Conservation (phyloP, 371 early-diverging fungal genomes). For the Haplosporangium sp. region DNA sequence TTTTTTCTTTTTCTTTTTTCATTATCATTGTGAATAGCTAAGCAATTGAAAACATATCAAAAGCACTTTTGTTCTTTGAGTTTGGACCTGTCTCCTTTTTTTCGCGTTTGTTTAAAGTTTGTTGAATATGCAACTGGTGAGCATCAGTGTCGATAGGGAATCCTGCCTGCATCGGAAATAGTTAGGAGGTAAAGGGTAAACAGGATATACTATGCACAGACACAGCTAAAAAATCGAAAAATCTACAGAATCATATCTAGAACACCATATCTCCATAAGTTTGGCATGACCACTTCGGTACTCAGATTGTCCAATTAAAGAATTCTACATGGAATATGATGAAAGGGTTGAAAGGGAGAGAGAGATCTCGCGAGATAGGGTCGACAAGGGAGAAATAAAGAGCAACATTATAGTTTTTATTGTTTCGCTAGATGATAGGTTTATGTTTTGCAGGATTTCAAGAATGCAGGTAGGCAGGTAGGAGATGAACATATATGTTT, state of each 20-base stretch:
- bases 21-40: neutral
- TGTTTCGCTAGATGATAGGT: neutral
- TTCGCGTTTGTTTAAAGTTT: neutral
- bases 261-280: neutral
- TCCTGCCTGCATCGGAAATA: conserved; percentile 2
- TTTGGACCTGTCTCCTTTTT: neutral
- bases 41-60: conserved; percentile 4
- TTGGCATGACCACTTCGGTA: neutral
- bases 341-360: neutral
- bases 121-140: neutral
- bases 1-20: too few species aligned
- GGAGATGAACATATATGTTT: neutral
- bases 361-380: neutral
- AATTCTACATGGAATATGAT: neutral
- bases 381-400: neutral
- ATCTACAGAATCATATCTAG: neutral
- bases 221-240: neutral
- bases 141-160: neutral
- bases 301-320: neutral
- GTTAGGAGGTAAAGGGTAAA: neutral
- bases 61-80: neutral
- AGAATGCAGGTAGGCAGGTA: neutral
- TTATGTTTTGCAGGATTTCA: neutral
- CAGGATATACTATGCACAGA: conserved; percentile 2
- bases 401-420: neutral